Evolutionary conservation across 179 eudicot species (phyloP).

Genomic region (Beta lomatogona): DNA sequence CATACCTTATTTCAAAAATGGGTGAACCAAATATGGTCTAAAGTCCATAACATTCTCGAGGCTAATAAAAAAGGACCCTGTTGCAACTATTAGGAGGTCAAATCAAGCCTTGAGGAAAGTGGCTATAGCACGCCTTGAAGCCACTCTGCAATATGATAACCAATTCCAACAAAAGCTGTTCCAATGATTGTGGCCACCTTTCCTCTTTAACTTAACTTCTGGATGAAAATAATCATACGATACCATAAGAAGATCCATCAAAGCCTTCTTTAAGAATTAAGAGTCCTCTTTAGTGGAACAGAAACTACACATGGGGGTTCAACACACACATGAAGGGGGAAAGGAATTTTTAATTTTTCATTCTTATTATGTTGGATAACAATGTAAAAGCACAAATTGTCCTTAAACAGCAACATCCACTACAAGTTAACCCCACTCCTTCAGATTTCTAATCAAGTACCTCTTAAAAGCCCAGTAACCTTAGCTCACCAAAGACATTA

Average conservation of each 20-base stretch:
- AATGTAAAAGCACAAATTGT: background rate
- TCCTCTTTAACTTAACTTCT: background rate
- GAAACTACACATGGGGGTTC: background rate
- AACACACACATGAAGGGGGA: background rate
- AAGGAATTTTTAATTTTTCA: background rate
- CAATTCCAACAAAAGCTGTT: too few relatives aligned
- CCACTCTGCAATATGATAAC: background rate
- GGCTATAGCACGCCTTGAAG: background rate
- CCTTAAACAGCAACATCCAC: background rate
- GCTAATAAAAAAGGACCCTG: background rate
- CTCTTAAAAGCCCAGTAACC: background rate
- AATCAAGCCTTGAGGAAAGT: background rate
- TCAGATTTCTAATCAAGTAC: too few relatives aligned
- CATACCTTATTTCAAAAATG: background rate
- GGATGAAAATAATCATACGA: background rate
- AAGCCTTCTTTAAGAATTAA: background rate
- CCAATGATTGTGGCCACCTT: background rate
- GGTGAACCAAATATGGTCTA: background rate
- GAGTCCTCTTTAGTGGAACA: background rate
- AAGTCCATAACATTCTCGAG: background rate
- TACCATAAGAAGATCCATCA: background rate
- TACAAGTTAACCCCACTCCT: background rate
- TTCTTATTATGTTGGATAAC: too few relatives aligned
- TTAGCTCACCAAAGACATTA: background rate
- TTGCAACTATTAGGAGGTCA: background rate